These are phyloP conservation scores for Ustilago loliicola DNA, from an alignment of 1,284 basidiomycete genomes.

Conservation along the genomic window DNA sequence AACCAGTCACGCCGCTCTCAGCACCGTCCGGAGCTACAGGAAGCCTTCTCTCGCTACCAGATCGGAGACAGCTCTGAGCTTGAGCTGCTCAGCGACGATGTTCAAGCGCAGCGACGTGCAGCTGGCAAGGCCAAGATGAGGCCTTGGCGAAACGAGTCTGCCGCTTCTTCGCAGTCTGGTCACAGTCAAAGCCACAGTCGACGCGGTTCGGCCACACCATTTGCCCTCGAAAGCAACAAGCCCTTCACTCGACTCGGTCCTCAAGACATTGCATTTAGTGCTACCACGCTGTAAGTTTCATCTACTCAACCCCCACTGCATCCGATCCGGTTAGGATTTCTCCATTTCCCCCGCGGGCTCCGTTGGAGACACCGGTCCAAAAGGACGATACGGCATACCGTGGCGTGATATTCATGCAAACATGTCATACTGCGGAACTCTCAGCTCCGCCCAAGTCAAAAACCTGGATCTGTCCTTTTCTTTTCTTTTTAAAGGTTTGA, in stretches of 20 bases:
- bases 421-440: background rate
- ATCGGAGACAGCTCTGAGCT: conserved; percentile 33
- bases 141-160: conserved; percentile 12
- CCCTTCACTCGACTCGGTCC: conserved; percentile 43
- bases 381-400: background rate
- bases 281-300: conserved; percentile 37
- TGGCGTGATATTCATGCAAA: background rate
- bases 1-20: background rate
- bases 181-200: conserved; percentile 10
- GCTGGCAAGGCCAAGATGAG: conserved; percentile 38
- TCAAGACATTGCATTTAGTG: conserved; percentile 45
- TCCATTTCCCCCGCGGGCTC: background rate
- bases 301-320: too few relatives aligned
- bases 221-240: conserved; percentile 22
- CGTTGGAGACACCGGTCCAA: background rate
- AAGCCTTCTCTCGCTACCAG: conserved; percentile 7
- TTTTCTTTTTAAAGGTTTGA: background rate
- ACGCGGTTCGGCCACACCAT: conserved; percentile 4
- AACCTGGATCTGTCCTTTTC: conserved; percentile 6
- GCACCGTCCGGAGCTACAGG: background rate
- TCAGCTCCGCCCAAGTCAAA: conserved; percentile 1
- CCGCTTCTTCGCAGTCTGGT: conserved; percentile 10
- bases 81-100: conserved; percentile 37
- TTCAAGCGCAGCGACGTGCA: conserved; percentile 17
- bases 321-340: background rate